Base-by-base conservation (phyloP, 1,139 yeast species). In the Tardiomyces digboiensis region DNA sequence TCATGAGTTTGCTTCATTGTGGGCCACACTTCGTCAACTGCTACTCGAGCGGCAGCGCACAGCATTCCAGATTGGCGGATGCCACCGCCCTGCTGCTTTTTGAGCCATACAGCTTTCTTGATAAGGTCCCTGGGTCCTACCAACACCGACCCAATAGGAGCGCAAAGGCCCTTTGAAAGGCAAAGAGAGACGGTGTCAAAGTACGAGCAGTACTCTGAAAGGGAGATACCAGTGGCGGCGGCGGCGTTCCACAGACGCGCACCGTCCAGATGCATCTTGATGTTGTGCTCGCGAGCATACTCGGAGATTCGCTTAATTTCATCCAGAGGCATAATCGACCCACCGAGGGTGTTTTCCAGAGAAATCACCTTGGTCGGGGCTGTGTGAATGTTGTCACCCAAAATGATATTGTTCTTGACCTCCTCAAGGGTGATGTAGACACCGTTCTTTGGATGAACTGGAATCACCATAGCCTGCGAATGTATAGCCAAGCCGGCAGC, bases 191-290 rank as follows among this genome's bases (percentile, higher is more conserved):
- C 86, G 33, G 94, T 78, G 65, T 89, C 97, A 61, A 89, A 89
- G 54, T 80, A 68, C 51, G 76, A 70, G 58, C 95, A 85, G 63
- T 82, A 87, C 59, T 86, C 88, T 40, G 65, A 65, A 46, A 88
- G 65, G 12, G 86, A 66, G 37, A 86, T 70, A 7, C 84, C 88
- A 21, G 94, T 76, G 41, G 75, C 91, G 7, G 75, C 84, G 23
- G 81, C 70, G 1, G 97, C 97, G 60, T 89, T 87, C 93, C 95
- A 88, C 48, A 89, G 70, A 55, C 97, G 74, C n/a, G 97, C 97
- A 51, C 97, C 97, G 60, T 89, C 97, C 58, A 88, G 76, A 61
- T 89, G 97, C 57, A 88, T 67, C 53, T 70, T 74, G 50, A 88
- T 70, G 46, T 74, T 75, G 55, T 82, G 72, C 44, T 70, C 75